Base-by-base conservation (phyloP, 306 rosid genomes). In the Astragalus membranaceus region DNA sequence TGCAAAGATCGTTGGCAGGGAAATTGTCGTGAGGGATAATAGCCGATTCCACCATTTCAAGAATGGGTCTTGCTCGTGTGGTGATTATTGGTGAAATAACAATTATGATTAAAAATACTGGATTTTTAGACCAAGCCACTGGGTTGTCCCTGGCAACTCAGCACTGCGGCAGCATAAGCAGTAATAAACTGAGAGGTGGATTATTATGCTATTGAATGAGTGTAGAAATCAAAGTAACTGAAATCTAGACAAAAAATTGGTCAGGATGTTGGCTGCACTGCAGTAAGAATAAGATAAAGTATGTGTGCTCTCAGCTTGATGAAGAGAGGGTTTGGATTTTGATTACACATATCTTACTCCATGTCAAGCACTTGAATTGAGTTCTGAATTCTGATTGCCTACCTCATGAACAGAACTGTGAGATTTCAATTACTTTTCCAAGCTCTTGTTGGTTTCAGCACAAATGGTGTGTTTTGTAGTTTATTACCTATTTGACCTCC, bases 1-100 rank as follows among this genome's bases (percentile, higher is more conserved):
- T 15, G 79, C 96, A 2, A 90, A 84, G 75, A 88, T 93, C 26
- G 88, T 82, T 44, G 88, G 87, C 33, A 76, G 98, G 80, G 98
- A 93, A 81, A 88, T 92, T 9, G 70, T 88, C 43, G 89, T 92
- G 63, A 82, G 98, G 83, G 96, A 92, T 70, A 88, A 84, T 44
- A 92, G 89, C 68, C 78, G 98, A 61, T 92, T 89, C 83, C 98
- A 92, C 83, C 96, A 90, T 85, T 89, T 92, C 59, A 85, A 66
- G 61, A 81, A 81, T 16, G 93, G 93, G 32, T 66, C 37, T 63
- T 88, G 93, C 69, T 85, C 93, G 0, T 85, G 93, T 41, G 90
- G 90, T 57, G 90, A 85, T 83, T 85, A 79, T 75, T 85, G 93
- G 93, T 88, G 83, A 85, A 65, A 44, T 48, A 54, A 44, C 29